These are phyloP conservation scores for Trichoderma erinaceum DNA, from an alignment of 495 filamentous ascomycete genomes.

Conservation along the genomic window DNA sequence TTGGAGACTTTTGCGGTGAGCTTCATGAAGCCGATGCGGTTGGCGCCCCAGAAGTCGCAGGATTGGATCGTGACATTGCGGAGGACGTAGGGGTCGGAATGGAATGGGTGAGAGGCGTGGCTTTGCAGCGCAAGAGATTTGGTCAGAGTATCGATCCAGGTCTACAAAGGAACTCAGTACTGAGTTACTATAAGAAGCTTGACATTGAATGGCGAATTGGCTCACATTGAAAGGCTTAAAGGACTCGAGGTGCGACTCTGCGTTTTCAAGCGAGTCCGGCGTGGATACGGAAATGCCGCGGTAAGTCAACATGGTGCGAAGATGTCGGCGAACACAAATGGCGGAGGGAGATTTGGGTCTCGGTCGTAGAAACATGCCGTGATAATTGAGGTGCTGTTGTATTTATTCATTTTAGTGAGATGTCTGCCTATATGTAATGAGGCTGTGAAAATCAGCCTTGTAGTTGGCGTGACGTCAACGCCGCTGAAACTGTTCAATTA, in stretches of 20 bases:
- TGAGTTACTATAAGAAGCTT: background rate
- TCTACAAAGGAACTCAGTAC: conserved; percentile 25
- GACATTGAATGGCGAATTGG: background rate
- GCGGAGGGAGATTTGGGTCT: background rate
- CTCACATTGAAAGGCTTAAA: conserved; percentile 63
- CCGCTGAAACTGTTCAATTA: no score
- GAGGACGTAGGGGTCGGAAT: conserved; percentile 62
- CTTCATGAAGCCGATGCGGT: conserved; percentile 71
- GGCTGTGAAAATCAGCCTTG: no score
- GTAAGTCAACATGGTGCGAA: conserved; percentile 9
- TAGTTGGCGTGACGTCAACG: no score
- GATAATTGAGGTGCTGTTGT: background rate
- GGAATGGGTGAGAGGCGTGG: conserved; percentile 59
- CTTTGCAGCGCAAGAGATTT: conserved; percentile 59
- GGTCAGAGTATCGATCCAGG: conserved; percentile 65
- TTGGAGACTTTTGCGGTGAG: conserved; percentile 62
- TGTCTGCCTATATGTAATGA: no score
- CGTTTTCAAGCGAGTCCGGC: conserved; percentile 49
- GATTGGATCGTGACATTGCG: conserved; percentile 65
- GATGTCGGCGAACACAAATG: background rate
- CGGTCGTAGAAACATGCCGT: background rate
- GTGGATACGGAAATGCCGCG: conserved; percentile 48
- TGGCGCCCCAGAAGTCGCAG: conserved; percentile 63
- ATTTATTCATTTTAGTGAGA: no score
- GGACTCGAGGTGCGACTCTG: conserved; percentile 55